phyloP scores from a whole-genome alignment of 352 stramenopile genomes.

The Globisporangium viniferum region DNA sequence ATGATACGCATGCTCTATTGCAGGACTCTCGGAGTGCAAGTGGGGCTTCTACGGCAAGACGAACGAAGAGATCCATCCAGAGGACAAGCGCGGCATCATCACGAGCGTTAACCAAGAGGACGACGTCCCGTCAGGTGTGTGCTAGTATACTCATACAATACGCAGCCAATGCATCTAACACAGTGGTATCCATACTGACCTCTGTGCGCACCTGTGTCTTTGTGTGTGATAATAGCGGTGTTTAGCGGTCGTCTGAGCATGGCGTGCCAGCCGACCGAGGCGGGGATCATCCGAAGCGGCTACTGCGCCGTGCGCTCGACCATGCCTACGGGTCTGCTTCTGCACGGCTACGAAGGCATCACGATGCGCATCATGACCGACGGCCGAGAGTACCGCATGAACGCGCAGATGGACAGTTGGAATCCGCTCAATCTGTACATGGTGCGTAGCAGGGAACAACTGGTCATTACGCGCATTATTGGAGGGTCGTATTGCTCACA shows the following conservation, averaged over 20 bases:
- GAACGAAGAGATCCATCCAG: constrained; percentile 16
- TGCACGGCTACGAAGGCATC: constrained; percentile 83
- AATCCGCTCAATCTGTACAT: constrained; percentile 88
- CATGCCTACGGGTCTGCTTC: constrained; percentile 44
- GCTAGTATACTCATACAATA: not conserved
- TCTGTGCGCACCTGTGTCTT: constrained; percentile 5
- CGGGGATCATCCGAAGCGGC: constrained; percentile 74
- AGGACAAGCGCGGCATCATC: constrained; percentile 26
- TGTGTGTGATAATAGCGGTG: constrained; percentile 38
- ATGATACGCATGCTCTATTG: not conserved
- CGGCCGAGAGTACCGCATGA: constrained; percentile 81
- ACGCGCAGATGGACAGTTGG: constrained; percentile 84
- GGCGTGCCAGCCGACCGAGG: constrained; percentile 73
- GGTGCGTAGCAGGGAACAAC: constrained; percentile 25
- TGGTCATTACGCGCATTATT: not conserved
- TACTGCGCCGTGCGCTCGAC: constrained; percentile 77
- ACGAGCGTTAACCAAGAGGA: constrained; percentile 54
- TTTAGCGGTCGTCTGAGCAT: constrained; percentile 71
- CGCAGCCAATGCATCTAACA: not conserved
- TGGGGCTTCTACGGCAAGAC: constrained; percentile 59
- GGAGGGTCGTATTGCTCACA: not conserved
- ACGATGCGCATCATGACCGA: constrained; percentile 87
- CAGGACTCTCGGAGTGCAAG: constrained; percentile 61
- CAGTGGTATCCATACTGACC: not conserved
- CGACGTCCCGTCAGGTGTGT: constrained; percentile 43